A percentile compares a stretch with the other conserved stretches of the same genome.
Evolutionary conservation across 164 flowering plant species (phyloP).

Genomic region (Piper longum): DNA sequence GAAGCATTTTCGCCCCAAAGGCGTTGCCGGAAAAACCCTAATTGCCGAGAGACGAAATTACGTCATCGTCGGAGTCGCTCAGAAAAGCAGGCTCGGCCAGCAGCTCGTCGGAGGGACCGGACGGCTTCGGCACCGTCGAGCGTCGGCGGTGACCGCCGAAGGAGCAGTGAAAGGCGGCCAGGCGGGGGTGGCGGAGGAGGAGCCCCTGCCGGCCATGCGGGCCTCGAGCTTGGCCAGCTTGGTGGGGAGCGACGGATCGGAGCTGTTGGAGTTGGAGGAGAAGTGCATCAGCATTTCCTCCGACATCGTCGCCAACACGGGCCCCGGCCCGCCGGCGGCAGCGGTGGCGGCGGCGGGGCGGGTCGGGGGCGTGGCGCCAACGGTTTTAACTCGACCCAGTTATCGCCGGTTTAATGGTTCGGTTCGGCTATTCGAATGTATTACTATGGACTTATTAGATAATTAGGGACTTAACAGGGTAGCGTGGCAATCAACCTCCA

Average conservation of each 20-base stretch:
- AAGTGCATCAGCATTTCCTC: constrained; percentile 77
- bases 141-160: constrained; percentile 19
- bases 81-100: constrained; percentile 29
- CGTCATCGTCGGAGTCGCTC: constrained; percentile 81
- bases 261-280: constrained; percentile 83
- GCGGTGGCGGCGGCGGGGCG: neutral
- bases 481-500: too few relatives aligned
- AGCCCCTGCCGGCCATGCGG: constrained; percentile 62
- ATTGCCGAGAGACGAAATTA: constrained; percentile 13
- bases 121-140: neutral
- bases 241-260: constrained; percentile 67
- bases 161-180: constrained; percentile 29
- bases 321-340: constrained; percentile 12
- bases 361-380: neutral
- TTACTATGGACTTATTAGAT: too few relatives aligned
- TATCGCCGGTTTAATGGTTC: neutral
- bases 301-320: constrained; percentile 28
- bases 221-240: constrained; percentile 98
- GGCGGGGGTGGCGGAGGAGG: constrained; percentile 20
- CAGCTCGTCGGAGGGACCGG: constrained; percentile 12
- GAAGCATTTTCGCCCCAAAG: too few relatives aligned
- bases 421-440: neutral
- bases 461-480: too few relatives aligned
- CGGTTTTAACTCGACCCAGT: neutral
- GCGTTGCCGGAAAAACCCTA: neutral